Conservation (phyloP, 306 rosid species). For the Crotalaria pallida region DNA sequence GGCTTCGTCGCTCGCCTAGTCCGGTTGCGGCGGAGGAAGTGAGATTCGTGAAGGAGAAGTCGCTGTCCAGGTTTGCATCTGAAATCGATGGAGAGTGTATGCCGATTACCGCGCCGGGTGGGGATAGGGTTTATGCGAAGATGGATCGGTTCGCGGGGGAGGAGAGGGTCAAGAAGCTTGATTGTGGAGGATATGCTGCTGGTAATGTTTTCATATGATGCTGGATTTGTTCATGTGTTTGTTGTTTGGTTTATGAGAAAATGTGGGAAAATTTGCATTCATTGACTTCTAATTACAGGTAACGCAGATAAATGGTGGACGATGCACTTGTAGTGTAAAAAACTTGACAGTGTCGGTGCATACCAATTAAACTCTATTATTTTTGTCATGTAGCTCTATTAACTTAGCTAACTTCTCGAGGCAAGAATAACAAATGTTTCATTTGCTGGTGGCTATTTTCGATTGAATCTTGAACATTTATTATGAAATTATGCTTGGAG, state of each 20-base stretch:
- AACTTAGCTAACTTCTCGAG: no score
- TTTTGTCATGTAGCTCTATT: no score
- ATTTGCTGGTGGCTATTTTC: not conserved
- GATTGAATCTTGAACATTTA: not conserved
- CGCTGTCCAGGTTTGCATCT: constrained; percentile 57
- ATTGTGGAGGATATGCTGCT: constrained; percentile 27
- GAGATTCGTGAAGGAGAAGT: constrained; percentile 43
- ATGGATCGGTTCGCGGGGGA: constrained; percentile 42
- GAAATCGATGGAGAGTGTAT: constrained; percentile 85
- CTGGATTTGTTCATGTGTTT: not conserved
- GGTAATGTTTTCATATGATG: constrained; percentile 37
- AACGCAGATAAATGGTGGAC: no score
- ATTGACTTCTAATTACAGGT: no score
- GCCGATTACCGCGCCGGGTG: constrained; percentile 77
- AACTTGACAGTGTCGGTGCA: no score
- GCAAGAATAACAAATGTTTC: no score
- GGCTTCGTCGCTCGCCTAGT: constrained; percentile 66
- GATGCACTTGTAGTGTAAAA: no score
- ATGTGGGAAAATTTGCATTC: no score
- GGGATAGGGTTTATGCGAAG: constrained; percentile 83
- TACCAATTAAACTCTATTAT: no score
- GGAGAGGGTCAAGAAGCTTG: constrained; percentile 37
- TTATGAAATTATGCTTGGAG: not conserved
- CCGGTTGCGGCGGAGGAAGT: constrained; percentile 20
- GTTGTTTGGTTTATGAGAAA: not conserved